These are phyloP conservation scores for Serendipita sp. DNA, from an alignment of 768 basidiomycete species.

Conservation along the genomic window DNA sequence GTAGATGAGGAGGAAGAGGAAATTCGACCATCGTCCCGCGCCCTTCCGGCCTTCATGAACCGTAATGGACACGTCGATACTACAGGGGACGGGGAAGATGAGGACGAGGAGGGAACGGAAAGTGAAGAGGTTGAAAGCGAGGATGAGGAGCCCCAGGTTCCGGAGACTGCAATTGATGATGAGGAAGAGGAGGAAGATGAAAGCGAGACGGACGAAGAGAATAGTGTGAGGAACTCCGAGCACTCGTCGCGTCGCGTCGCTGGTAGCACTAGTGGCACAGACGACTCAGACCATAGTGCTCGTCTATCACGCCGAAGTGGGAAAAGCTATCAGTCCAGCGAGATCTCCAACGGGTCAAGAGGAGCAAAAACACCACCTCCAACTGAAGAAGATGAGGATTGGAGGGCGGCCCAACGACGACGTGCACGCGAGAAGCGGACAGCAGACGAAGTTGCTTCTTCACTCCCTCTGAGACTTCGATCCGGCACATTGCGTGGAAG, in stretches of 20 bases:
- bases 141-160: not conserved
- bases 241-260: not conserved
- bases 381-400: conserved; percentile 2
- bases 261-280: not conserved
- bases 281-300: not conserved
- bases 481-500: not conserved
- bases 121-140: not conserved
- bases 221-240: not conserved
- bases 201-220: not conserved
- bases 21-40: not conserved
- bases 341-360: not conserved
- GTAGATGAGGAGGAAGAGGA: not conserved
- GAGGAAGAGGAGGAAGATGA: not conserved
- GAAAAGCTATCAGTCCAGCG: not conserved
- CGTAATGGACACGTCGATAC: not conserved
- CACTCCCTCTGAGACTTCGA: not conserved
- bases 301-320: not conserved
- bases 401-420: not conserved
- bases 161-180: not conserved
- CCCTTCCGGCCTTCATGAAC: not conserved
- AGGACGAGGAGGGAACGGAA: not conserved
- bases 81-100: not conserved
- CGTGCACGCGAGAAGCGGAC: not conserved
- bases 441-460: not conserved
- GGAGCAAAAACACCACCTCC: not conserved